phyloP scores from a whole-genome alignment of 1,284 basidiomycete genomes.

The Boletus hoseneyae region DNA sequence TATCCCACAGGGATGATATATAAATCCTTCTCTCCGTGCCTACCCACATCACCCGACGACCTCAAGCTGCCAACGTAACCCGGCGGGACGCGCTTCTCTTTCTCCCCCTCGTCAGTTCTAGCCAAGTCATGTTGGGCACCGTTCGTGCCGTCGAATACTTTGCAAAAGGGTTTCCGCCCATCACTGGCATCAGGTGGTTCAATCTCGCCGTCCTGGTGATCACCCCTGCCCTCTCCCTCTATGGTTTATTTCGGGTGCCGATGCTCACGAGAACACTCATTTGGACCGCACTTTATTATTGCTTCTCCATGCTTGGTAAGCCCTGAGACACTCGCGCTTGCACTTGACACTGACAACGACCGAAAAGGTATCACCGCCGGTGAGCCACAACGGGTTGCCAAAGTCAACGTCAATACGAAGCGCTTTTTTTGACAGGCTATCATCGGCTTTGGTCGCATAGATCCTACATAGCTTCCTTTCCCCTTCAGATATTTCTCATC shows the following conservation, averaged over 20 bases:
- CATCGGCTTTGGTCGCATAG: conserved; percentile 92
- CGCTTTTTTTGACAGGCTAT: conserved; percentile 54
- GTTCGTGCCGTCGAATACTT: conserved; percentile 15
- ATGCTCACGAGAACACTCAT: conserved; percentile 50
- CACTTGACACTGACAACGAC: conserved; percentile 14
- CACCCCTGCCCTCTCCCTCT: conserved; percentile 65
- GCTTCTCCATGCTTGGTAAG: conserved; percentile 70
- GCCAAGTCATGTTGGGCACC: conserved; percentile 14
- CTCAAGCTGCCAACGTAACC: conserved; percentile 9
- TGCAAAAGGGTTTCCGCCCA: conserved; percentile 41
- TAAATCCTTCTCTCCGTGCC: conserved; percentile 16
- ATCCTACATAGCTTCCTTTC: conserved; percentile 76
- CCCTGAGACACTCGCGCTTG: conserved; percentile 8
- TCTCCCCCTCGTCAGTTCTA: background rate
- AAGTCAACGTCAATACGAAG: background rate
- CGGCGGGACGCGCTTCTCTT: background rate
- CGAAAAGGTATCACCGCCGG: conserved; percentile 59
- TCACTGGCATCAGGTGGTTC: conserved; percentile 59
- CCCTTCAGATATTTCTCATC: conserved; percentile 74
- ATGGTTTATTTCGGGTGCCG: conserved; percentile 55
- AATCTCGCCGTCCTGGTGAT: conserved; percentile 64
- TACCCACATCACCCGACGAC: conserved; percentile 16
- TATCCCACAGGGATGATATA: conserved; percentile 30
- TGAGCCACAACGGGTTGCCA: conserved; percentile 22
- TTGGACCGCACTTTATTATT: conserved; percentile 67